Evolutionary conservation across 805 yeast genomes (phyloP).

Genomic region (Ogataea neopini): DNA sequence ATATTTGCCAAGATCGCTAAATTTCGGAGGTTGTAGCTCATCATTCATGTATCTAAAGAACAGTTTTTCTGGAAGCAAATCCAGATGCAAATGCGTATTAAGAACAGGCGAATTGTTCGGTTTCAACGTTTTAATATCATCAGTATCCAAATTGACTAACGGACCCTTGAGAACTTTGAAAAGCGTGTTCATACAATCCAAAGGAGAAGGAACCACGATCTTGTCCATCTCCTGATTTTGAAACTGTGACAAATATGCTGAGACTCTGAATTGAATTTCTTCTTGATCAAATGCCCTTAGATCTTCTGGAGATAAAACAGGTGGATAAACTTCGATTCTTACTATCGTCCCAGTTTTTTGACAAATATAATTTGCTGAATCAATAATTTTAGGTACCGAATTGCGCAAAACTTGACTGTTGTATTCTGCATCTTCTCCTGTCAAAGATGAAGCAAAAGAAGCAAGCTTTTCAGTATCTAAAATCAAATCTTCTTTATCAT

Average conservation of each 20-base stretch:
- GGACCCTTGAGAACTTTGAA: conserved; percentile 71
- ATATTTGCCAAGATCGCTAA: conserved; percentile 29
- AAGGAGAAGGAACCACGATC: conserved; percentile 47
- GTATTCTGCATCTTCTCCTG: conserved; percentile 11
- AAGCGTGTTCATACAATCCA: conserved; percentile 60
- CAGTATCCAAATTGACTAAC: conserved; percentile 43
- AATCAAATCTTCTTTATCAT: conserved; percentile 28
- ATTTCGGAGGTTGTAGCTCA: conserved; percentile 35
- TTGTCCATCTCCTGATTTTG: conserved; percentile 11
- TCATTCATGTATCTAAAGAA: conserved; percentile 41
- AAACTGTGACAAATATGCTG: conserved; percentile 32
- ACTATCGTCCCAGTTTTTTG: conserved; percentile 47
- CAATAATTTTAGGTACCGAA: conserved; percentile 40
- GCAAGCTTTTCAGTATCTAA: conserved; percentile 11
- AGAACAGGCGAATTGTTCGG: conserved; percentile 47
- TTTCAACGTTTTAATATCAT: conserved; percentile 56
- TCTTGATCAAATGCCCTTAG: conserved; percentile 47
- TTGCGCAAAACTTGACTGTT: conserved; percentile 17
- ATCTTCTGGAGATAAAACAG: conserved; percentile 52
- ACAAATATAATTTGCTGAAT: conserved; percentile 50
- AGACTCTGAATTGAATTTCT: conserved; percentile 53
- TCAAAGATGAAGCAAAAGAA: not conserved
- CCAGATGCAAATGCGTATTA: conserved; percentile 58
- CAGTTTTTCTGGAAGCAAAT: conserved; percentile 48
- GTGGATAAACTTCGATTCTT: conserved; percentile 52